Evolutionary conservation across 495 filamentous ascomycete species (phyloP).

Genomic region (Astrothelium subdiscretum): DNA sequence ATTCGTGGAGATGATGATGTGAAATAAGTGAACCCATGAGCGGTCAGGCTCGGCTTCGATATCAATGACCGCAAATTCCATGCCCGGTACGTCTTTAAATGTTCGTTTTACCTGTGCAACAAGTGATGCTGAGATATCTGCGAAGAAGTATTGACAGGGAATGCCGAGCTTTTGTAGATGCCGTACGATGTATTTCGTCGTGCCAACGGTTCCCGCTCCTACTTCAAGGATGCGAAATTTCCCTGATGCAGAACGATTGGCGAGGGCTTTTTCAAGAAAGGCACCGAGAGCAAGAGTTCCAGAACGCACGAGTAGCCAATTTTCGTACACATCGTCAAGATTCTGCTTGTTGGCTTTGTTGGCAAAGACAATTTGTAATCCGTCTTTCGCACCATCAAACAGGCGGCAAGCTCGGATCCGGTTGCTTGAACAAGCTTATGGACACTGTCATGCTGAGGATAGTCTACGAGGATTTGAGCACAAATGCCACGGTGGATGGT

Average conservation of each 20-base stretch:
- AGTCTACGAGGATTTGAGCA: conserved; percentile 3
- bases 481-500: conserved; percentile 2
- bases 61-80: not conserved
- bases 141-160: not conserved
- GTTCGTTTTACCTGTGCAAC: not conserved
- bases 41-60: not conserved
- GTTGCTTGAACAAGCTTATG: conserved; percentile 21
- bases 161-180: not conserved
- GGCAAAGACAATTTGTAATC: conserved; percentile 27
- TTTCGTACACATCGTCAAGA: conserved; percentile 25
- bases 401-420: conserved; percentile 25
- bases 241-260: conserved; percentile 1
- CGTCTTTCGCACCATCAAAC: conserved; percentile 26
- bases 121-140: not conserved
- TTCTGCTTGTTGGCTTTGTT: conserved; percentile 17
- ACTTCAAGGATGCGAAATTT: conserved; percentile 25
- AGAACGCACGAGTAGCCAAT: conserved; percentile 22
- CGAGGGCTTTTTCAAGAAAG: conserved; percentile 14
- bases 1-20: not conserved
- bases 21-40: not conserved
- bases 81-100: not conserved
- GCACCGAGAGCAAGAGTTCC: conserved; percentile 18
- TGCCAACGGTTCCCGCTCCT: conserved; percentile 21
- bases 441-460: conserved; percentile 22
- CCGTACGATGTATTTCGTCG: conserved; percentile 2